phyloP scores from a whole-genome alignment of 495 filamentous ascomycete genomes.

The Trypethelium eluteriae region DNA sequence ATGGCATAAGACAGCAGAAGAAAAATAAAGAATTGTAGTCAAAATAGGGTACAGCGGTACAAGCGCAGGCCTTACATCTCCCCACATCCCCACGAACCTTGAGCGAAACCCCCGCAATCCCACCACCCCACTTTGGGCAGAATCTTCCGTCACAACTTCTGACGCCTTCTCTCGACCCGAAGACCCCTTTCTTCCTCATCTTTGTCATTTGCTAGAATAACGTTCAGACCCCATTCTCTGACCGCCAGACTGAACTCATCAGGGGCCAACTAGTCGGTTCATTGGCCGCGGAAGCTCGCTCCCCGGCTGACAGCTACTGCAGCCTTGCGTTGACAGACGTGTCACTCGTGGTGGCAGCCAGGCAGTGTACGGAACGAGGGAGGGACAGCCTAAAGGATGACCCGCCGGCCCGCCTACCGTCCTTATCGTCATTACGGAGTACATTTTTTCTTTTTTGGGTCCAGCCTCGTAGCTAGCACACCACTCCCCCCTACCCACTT shows the following conservation, averaged over 20 bases:
- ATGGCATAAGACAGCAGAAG: neutral
- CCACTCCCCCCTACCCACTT: neutral
- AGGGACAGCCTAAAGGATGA: neutral
- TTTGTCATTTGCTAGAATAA: neutral
- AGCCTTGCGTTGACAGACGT: slow-evolving; percentile 8
- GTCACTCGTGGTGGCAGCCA: neutral
- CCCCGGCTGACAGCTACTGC: neutral
- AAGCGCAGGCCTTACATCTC: neutral
- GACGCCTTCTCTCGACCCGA: neutral
- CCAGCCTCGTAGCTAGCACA: neutral
- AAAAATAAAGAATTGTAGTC: neutral
- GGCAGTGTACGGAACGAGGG: neutral
- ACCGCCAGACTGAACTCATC: neutral
- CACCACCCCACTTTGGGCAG: neutral
- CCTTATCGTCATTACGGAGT: slow-evolving; percentile 1
- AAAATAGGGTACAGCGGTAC: neutral
- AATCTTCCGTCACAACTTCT: neutral
- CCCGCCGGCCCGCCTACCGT: neutral
- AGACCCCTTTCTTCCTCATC: neutral
- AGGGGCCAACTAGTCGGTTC: neutral
- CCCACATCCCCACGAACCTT: slow-evolving; percentile 1
- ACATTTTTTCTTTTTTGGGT: neutral
- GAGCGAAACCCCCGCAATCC: neutral
- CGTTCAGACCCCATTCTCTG: neutral
- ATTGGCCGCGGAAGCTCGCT: slow-evolving; percentile 2